Base-by-base conservation (phyloP, 495 filamentous ascomycete species). In the Tuber microsphaerosporum region DNA sequence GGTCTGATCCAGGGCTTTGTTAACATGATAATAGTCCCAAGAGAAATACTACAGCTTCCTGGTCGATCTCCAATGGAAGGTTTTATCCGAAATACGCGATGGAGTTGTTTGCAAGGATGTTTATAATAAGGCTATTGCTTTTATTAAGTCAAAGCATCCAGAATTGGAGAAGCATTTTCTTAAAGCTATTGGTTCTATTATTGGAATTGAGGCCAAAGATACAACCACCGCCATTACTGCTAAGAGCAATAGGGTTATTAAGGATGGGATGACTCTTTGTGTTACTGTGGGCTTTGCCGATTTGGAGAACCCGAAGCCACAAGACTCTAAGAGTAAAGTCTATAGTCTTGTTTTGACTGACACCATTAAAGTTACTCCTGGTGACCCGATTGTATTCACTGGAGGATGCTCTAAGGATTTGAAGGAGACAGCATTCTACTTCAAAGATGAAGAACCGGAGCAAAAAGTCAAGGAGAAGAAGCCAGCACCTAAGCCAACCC, bases 261-360 rank as follows among this genome's bases (percentile, higher is more conserved):
- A 93, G 83, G 96, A 97, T 82, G 96, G 96, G 78, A 99, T 98
- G 95, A 98, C 96, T 6, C 87, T 99, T 65, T 91, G 90, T 81
- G 87, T 99, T 77, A 93, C 91, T 14, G 91, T 94, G 56, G 94
- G 95, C 2, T 91, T 99, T 84, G 91, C 87, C 73, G 94, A 97
- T 82, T 86, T 99, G 34, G 88, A 92, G 81, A 96, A 99, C 78
- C 87, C 90, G 14, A 89, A 90, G 31, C 88, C 92, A 0, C 92
- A 94, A 83, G 93, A 95, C 79, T 92, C 93, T 85, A 92, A 92
- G 81, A 94, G 91, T 83, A 91, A 92, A 75, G 87, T 87, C 10
- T 99, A 98, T 80, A 94, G 94, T 10, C 87, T 99, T 78, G 87
- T 97, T 65, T 89, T 99, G 56, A 92, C 91, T 14, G 95, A 99